Evolutionary conservation across 352 stramenopile genomes (phyloP), one percentile per base, ranked within the genome.

Genomic region (Globisporangium paroecandrum): DNA sequence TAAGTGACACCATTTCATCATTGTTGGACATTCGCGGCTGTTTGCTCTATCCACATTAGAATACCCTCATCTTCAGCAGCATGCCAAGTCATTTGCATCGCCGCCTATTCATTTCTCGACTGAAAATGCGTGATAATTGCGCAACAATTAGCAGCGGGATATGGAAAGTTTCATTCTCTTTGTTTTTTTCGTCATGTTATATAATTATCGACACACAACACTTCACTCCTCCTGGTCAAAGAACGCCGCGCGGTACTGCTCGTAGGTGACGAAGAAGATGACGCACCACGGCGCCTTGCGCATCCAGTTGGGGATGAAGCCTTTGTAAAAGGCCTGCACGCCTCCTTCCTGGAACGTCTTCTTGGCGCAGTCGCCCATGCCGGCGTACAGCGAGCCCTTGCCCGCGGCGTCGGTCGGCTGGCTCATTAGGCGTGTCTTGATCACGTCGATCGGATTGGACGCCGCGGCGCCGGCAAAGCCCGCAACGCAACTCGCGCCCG

Each of bases 281-380:
- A 93, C 70, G 65, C 85, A 94, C 87, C 87, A 95, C 53, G 87
- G 86, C 10, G 85, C 87, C 70, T 96, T 94, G 15, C 89, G 83
- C 83, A 93, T 91, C 84, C 83, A 94, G 77, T 95, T 94, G 8
- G 89, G 87, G 25, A 91, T 81, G 62, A 96, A 96, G 15, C 88
- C 88, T 62, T 89, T 94, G 79, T 96, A 96, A 55, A 96, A 91
- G 7, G 87, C 85, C 43, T 72, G 58, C 10, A 72, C 34, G 15
- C 88, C 87, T n/a, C 85, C 85, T 34, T 90, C 82, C 13, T 78
- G 74, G 70, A 90, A 88, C 1, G 85, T 94, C 54, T 91, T 77
- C 57, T 73, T 77, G 43, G 85, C 71, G 53, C 87, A 95, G 63
- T 94, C 84, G 20, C 74, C 67, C 77, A 95, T 89, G 61, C 87